Base-by-base conservation (phyloP, 495 filamentous ascomycete genomes). In the Trypethelium eluteriae region DNA sequence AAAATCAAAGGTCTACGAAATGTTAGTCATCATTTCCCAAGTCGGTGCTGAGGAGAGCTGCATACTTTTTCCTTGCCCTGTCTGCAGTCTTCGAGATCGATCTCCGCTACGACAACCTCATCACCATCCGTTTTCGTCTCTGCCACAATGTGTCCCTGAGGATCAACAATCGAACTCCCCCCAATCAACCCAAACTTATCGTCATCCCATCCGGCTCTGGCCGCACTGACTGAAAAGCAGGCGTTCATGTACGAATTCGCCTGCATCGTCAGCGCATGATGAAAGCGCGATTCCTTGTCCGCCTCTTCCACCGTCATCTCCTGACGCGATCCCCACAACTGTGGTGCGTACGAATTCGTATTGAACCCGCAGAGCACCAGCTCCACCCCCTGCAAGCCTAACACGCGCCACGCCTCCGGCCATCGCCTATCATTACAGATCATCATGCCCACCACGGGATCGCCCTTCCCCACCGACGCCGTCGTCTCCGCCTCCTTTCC, bases 361-460 rank as follows among this genome's bases (percentile, higher is more conserved):
- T 83, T 83, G 71, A 78, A 83, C 0, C 81, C 81, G 65, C 76
- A 78, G 25, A 79, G 71, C 7, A 83, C 71, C 63, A 83, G 69
- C 67, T 83, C 81, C 9, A 76, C 74, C 11, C 81, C 81, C 65
- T 82, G 79, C 2, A 83, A 73, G 0, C 79, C 77, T 65, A 78
- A 75, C 9, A 74, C 74, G 1, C 81, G 71, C 80, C 81, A 83
- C 1, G 74, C 74, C 63, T 83, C 81, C 7, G 78, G 74, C 81
- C 81, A 83, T 36, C 79, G 75, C 5, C 80, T 68, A 68, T 82
- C 81, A 64, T 82, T 83, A 72, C 81, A 82, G 67, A 83, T 80
- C 72, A 83, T 72, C 79, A 83, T 81, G 2, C 81, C 81, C 36
- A 81, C 50, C 39, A 83, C 79, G 2, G 81, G 80, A 69, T 82